Conservation (phyloP, 768 basidiomycete species). For the Tricholoma sp. region DNA sequence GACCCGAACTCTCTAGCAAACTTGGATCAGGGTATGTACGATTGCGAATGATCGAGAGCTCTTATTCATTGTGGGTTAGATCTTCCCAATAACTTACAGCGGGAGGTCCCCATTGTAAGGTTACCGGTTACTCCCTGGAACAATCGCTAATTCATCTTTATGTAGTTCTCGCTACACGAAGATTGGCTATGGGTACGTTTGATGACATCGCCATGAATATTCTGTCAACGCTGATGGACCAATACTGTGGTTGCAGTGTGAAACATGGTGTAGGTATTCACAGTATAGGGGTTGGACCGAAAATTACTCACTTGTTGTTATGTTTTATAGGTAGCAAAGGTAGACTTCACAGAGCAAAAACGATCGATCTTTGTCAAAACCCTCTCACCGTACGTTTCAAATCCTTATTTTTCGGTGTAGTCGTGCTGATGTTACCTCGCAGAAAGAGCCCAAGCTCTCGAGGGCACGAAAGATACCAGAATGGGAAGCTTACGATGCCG, state of each 20-base stretch:
- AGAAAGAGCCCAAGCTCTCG: conserved; percentile 97
- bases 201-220: not conserved
- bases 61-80: conserved; percentile 39
- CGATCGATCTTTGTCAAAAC: conserved; percentile 95
- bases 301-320: not conserved
- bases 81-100: conserved; percentile 92
- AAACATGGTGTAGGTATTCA: conserved; percentile 86
- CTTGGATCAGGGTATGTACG: conserved; percentile 77
- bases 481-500: conserved; percentile 92
- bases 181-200: conserved; percentile 91
- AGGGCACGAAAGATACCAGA: conserved; percentile 95
- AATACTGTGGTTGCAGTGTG: conserved; percentile 53
- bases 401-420: not conserved
- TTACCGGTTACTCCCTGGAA: not conserved
- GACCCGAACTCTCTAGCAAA: conserved; percentile 95
- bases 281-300: not conserved
- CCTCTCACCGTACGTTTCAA: conserved; percentile 72
- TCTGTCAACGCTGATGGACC: not conserved
- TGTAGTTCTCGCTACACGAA: conserved; percentile 78
- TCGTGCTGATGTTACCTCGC: conserved; percentile 10
- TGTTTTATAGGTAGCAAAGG: conserved; percentile 67
- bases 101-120: conserved; percentile 88
- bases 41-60: not conserved
- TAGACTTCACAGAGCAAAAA: conserved; percentile 74
- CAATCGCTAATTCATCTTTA: conserved; percentile 1